phyloP scores from a whole-genome alignment of 257 asterid species.

The Gentiana macrophylla region DNA sequence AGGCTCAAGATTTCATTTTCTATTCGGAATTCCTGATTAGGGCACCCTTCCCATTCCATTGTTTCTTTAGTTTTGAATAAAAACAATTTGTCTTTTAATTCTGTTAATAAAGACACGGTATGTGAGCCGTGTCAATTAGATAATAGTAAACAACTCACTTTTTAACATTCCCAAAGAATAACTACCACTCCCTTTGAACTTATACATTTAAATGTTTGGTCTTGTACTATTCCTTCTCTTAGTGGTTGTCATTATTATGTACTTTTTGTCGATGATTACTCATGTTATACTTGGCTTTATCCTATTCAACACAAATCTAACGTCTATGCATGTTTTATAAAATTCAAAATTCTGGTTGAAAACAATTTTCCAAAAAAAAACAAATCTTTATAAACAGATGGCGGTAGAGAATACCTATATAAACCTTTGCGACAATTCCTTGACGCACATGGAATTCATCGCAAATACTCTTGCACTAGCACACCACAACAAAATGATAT shows the following conservation, averaged over 20 bases:
- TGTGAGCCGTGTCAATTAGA: too few species aligned
- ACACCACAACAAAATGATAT: background rate
- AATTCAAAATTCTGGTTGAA: background rate
- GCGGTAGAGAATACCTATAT: background rate
- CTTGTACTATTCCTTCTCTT: background rate
- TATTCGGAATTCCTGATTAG: too few species aligned
- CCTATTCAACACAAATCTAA: too few species aligned
- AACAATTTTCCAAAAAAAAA: background rate
- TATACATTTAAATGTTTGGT: background rate
- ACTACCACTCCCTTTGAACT: background rate
- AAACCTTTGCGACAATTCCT: background rate
- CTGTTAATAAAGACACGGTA: too few species aligned
- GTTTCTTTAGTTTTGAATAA: too few species aligned
- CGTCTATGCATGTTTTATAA: too few species aligned
- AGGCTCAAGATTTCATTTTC: background rate
- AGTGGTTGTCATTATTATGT: background rate
- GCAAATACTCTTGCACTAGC: background rate
- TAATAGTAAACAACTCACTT: background rate
- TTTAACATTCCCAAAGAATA: background rate
- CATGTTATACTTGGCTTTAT: too few species aligned
- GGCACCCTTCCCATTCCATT: too few species aligned
- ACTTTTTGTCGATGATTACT: too few species aligned
- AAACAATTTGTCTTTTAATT: too few species aligned
- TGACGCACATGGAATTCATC: background rate
- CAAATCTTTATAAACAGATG: background rate